A percentile compares a stretch with the other conserved stretches of the same genome.
These are phyloP conservation scores for Hordeum pubiflorum DNA, from an alignment of 202 grass and related monocot species.

Conservation along the genomic window DNA sequence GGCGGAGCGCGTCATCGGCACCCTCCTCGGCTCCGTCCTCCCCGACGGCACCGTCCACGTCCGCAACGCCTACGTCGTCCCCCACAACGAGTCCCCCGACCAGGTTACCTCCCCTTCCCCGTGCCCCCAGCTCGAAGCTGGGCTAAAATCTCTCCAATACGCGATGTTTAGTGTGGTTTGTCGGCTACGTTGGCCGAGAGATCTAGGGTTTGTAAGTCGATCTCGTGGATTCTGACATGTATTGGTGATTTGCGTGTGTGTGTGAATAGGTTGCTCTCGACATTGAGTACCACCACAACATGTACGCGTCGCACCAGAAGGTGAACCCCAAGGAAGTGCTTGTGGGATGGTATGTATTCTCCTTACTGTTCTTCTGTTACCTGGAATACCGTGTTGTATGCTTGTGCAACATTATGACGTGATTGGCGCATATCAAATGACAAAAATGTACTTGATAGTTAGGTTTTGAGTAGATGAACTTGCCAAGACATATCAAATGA, in stretches of 20 bases:
- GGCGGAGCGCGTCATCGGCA: slow-evolving; percentile 95
- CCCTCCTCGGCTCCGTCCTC: slow-evolving; percentile 84
- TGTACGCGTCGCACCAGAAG: slow-evolving; percentile 90
- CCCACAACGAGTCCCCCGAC: slow-evolving; percentile 83
- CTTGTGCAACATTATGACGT: background rate
- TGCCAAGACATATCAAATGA: background rate
- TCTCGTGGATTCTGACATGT: background rate
- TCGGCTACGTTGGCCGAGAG: background rate
- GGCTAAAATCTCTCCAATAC: background rate
- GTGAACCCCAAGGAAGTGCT: slow-evolving; percentile 91
- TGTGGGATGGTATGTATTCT: slow-evolving; percentile 69
- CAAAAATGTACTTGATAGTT: background rate
- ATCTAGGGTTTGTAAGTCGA: background rate
- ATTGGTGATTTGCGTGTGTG: background rate
- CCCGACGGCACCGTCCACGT: slow-evolving; percentile 82
- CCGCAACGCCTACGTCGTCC: slow-evolving; percentile 91
- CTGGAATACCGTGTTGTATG: background rate
- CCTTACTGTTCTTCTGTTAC: background rate
- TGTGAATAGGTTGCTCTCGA: slow-evolving; percentile 74
- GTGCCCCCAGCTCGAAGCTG: background rate
- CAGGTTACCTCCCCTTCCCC: slow-evolving; percentile 37
- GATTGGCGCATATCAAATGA: background rate
- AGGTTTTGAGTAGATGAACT: background rate
- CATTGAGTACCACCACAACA: slow-evolving; percentile 96
- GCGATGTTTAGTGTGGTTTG: background rate